Conservation (phyloP, 768 basidiomycete genomes). For the Boletus sp. region DNA sequence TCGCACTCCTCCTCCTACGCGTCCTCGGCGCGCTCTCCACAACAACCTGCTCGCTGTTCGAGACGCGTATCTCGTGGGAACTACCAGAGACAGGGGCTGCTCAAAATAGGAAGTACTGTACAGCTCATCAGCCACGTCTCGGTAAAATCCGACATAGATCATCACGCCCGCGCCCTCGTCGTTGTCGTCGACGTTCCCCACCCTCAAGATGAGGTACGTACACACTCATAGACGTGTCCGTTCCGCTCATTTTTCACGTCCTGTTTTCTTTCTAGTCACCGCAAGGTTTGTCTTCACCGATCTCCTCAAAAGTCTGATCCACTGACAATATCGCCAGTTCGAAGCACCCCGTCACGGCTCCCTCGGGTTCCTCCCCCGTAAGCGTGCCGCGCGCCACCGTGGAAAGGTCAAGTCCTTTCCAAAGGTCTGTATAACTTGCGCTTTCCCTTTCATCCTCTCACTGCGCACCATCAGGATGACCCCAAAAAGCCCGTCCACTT, state of each 20-base stretch:
- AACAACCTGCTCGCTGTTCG: background rate
- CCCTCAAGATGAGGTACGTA: constrained; percentile 61
- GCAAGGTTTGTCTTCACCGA: constrained; percentile 60
- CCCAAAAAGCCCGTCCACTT: constrained; percentile 98
- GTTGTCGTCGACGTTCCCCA: constrained; percentile 19
- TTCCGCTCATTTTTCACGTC: background rate
- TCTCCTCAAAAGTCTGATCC: background rate
- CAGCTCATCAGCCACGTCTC: constrained; percentile 31
- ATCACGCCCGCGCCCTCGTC: background rate
- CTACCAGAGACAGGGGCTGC: constrained; percentile 13
- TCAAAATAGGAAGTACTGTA: constrained; percentile 23
- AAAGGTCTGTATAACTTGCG: constrained; percentile 54
- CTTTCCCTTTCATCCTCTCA: constrained; percentile 5
- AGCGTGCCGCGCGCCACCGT: constrained; percentile 94
- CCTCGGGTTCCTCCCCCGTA: constrained; percentile 94
- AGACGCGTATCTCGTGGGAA: constrained; percentile 6
- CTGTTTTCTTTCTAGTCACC: constrained; percentile 53
- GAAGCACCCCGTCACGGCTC: constrained; percentile 99
- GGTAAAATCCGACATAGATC: constrained; percentile 24
- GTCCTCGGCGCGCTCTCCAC: constrained; percentile 9
- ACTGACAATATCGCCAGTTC: constrained; percentile 54
- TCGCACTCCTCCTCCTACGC: background rate
- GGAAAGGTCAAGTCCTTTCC: constrained; percentile 99
- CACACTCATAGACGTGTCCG: background rate
- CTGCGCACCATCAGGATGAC: constrained; percentile 70